Evolutionary conservation across 1,284 basidiomycete genomes (phyloP), one percentile per base, ranked within the genome.

Genomic region (Pyrrhoderma lamaoense): DNA sequence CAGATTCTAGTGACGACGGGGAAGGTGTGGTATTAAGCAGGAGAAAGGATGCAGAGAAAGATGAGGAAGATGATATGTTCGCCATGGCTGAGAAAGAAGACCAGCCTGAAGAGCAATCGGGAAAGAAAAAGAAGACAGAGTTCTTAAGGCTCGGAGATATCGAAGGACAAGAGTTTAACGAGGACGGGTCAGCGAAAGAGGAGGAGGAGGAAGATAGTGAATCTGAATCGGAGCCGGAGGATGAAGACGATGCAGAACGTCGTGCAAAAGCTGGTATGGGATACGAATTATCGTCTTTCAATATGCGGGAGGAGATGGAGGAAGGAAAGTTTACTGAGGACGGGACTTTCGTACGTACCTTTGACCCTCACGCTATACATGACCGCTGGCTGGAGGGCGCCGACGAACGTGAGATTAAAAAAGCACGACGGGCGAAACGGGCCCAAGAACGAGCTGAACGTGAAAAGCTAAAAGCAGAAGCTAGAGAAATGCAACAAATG

Each of bases 221-320:
- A n/a, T 68, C 68, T 0, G 75, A 71, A n/a, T 75, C 72, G 1
- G 73, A 72, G 0, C 80, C 79, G 0, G 85, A 81, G 58, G 87
- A 89, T 60, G 88, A 93, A 61, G 89, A 91, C 61, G 89, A 89
- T 49, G 77, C 75, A 18, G 75, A 79, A 64, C 74, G 83, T 61
- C 69, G 76, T 64, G 82, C 79, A 69, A 90, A 89, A 64, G 81
- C 76, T 25, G 90, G 89, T 21, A 95, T 96, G 93, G 96, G 94
- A 1, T 93, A 75, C 67, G 89, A 94, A 61, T 65, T 98, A 11
- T 94, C 91, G 7, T 88, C 89, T 27, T 99, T 99, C 79, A 97
- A 99, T 67, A 98, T 99, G 96, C 89, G 93, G 59, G 86, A 89
- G 59, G 96, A 99, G 76, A 94, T 99, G 86, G 84, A 90, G 61